Evolutionary conservation across 2,329 filamentous ascomycete genomes (phyloP).

Genomic region (Colletotrichum sojae): DNA sequence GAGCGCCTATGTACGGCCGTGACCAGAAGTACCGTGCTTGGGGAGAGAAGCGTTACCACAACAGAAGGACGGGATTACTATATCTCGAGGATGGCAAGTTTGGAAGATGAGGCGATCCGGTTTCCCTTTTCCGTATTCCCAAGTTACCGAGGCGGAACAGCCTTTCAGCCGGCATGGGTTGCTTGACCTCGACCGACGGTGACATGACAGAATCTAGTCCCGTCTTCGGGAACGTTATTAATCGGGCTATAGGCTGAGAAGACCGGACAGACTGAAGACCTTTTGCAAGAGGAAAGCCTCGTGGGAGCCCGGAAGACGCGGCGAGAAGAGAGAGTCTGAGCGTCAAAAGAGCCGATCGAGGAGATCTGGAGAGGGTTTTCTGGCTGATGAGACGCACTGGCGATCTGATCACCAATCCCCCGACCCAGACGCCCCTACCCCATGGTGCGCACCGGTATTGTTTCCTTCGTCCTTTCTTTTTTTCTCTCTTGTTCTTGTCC

Average conservation of each 20-base stretch:
- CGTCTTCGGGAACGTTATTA: background rate
- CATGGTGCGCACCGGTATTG: background rate
- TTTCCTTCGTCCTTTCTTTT: constrained; percentile 16
- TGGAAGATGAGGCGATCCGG: constrained; percentile 16
- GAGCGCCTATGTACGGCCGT: background rate
- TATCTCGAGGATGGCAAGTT: constrained; percentile 12
- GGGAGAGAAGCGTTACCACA: background rate
- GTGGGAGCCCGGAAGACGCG: background rate
- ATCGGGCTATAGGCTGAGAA: constrained; percentile 4
- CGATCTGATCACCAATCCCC: constrained; percentile 30
- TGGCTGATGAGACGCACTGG: constrained; percentile 11
- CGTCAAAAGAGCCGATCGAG: background rate
- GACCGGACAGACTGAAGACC: constrained; percentile 4
- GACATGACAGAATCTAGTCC: background rate
- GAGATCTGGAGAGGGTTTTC: constrained; percentile 16
- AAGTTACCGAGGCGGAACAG: background rate
- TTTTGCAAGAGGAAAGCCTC: background rate
- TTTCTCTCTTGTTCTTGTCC: background rate
- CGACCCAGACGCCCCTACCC: background rate
- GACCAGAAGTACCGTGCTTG: constrained; percentile 10
- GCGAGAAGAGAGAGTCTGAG: background rate
- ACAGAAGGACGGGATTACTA: background rate
- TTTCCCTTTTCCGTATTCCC: background rate
- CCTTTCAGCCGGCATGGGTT: background rate
- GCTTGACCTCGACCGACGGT: constrained; percentile 8